Evolutionary conservation across 306 rosid genomes (phyloP), one percentile per base, ranked within the genome.

Genomic region (Astragalus membranaceus): DNA sequence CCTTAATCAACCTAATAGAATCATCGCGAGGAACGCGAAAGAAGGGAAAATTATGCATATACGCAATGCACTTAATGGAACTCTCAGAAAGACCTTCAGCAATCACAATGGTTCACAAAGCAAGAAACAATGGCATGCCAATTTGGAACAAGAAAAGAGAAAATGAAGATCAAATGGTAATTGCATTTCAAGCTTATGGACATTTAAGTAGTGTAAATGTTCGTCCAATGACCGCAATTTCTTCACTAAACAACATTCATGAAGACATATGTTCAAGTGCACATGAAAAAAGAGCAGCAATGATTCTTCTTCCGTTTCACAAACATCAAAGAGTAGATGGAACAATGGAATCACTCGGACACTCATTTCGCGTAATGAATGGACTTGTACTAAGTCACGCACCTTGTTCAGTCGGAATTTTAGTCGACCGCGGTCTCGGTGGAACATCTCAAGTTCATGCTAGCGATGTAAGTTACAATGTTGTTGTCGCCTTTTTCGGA

Each of bases 11-110:
- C 65, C 79, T 84, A 17, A 77, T 87, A 15, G 92, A 87, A 69
- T 84, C 84, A 0, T 84, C 87, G 0, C 65, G 89, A 0, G 92
- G 87, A 8, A 87, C 84, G 4, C 65, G 84, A 35, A 86, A 80
- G 77, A 20, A 78, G 0, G 95, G 91, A 11, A 84, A 81, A 37
- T 83, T 88, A 1, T 86, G 85, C 10, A 60, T 86, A 26, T 88
- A 88, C 37, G 86, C 95, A 48, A 86, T 88, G 91, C 95, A 88
- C 64, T 79, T 88, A 52, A 88, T 88, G 92, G 95, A 88, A 48
- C 88, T 88, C 47, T 86, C 95, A 0, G 95, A 88, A 76, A 63
- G 95, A 65, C 82, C 95, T 41, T 88, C 95, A 6, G 95, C 95
- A 10, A 88, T 88, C 70, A 64, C 91, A 35, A 86, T 86, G 89